Conservation (phyloP, 805 yeast species). For the Ogataea neopini region DNA sequence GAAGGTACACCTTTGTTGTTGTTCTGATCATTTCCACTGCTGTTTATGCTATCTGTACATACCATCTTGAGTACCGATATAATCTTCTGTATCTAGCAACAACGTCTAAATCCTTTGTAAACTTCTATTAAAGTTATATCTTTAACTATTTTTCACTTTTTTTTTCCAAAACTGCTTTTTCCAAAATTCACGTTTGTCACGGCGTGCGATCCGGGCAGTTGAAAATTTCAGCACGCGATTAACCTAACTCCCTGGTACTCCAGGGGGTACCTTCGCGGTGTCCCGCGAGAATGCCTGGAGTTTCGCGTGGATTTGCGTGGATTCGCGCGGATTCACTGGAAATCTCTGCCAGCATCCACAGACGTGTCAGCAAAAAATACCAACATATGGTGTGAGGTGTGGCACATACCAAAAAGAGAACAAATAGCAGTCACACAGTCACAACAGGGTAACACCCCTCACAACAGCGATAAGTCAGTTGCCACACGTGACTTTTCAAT, state of each 20-base stretch:
- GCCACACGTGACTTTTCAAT: no score
- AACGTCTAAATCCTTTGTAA: slow-evolving; percentile 5
- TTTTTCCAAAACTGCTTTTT: slow-evolving; percentile 4
- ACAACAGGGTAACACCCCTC: not conserved
- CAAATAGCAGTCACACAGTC: slow-evolving; percentile 1
- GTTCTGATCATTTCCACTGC: slow-evolving; percentile 7
- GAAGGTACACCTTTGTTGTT: not conserved
- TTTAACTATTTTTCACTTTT: slow-evolving; percentile 7
- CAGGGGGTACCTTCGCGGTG: no score
- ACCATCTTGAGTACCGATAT: slow-evolving; percentile 15
- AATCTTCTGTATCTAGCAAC: slow-evolving; percentile 7
- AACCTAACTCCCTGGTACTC: no score
- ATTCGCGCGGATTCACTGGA: not conserved
- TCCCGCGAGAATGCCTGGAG: no score
- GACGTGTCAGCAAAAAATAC: slow-evolving; percentile 2
- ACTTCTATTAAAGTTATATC: slow-evolving; percentile 4
- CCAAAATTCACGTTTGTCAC: not conserved
- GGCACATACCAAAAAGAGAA: not conserved
- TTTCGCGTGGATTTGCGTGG: not conserved
- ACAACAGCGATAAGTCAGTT: no score
- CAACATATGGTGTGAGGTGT: not conserved
- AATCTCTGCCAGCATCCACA: slow-evolving; percentile 2
- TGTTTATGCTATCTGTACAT: slow-evolving; percentile 9
- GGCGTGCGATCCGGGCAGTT: not conserved
- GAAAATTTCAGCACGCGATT: slow-evolving; percentile 1